Evolutionary conservation across 2,329 filamentous ascomycete genomes (phyloP).

Genomic region (Cadophora luteo-olivacea): DNA sequence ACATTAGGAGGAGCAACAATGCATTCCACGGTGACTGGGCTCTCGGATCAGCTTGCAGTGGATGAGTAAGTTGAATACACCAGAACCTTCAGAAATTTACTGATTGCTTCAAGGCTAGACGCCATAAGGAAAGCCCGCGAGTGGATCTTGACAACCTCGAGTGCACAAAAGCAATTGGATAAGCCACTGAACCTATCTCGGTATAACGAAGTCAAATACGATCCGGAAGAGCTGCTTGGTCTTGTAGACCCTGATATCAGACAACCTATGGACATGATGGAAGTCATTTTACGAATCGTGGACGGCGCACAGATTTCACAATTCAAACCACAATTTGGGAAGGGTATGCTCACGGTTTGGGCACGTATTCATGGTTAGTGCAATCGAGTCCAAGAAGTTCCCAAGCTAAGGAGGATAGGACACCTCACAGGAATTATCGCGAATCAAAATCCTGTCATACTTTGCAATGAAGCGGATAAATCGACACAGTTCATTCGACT

Average conservation of each 20-base stretch:
- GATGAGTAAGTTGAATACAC: constrained; percentile 47
- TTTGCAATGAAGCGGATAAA: constrained; percentile 50
- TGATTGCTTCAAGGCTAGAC: constrained; percentile 45
- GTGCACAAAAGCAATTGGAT: constrained; percentile 5
- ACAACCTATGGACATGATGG: constrained; percentile 48
- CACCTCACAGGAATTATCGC: constrained; percentile 47
- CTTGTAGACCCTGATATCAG: constrained; percentile 50
- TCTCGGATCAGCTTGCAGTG: constrained; percentile 51
- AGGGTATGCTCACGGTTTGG: constrained; percentile 48
- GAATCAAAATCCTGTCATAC: constrained; percentile 50
- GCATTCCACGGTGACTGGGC: constrained; percentile 49
- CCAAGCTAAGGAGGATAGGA: constrained; percentile 12
- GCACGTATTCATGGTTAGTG: constrained; percentile 48
- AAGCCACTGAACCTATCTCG: not conserved
- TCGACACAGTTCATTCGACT: constrained; percentile 51
- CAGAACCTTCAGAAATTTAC: not conserved
- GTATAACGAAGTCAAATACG: constrained; percentile 43
- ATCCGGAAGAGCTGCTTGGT: constrained; percentile 47
- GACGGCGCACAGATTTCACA: constrained; percentile 49
- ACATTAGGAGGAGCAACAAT: constrained; percentile 51
- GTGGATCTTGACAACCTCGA: constrained; percentile 42
- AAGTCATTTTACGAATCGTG: constrained; percentile 50
- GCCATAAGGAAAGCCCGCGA: constrained; percentile 49
- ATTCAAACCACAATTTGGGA: constrained; percentile 51
- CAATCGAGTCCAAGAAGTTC: not conserved